Percentiles rank a stretch among this genome's conserved stretches.
These are phyloP conservation scores for Melampsora americana DNA, from an alignment of 1,284 basidiomycete species.

Conservation along the genomic window DNA sequence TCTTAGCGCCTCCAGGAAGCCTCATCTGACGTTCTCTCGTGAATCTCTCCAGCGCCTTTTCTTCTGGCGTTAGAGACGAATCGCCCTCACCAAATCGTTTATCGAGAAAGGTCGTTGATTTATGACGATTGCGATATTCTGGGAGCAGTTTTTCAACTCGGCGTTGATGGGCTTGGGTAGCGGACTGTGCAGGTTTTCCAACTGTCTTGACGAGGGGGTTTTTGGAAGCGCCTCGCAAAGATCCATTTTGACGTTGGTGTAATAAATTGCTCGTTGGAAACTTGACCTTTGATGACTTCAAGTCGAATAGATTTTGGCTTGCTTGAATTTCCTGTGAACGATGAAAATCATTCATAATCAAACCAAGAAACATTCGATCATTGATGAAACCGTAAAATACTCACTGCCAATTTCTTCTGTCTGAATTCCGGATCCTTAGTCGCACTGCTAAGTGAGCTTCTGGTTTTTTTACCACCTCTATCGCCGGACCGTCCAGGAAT, in stretches of 20 bases:
- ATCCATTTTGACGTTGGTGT: constrained; percentile 9
- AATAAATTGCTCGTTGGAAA: constrained; percentile 28
- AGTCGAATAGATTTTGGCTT: constrained; percentile 39
- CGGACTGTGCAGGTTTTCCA: constrained; percentile 34
- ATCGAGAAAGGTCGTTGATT: constrained; percentile 84
- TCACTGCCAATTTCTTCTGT: constrained; percentile 36
- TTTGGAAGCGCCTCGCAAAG: background rate
- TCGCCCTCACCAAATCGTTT: constrained; percentile 95
- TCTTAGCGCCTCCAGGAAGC: constrained; percentile 62
- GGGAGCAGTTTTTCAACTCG: constrained; percentile 70
- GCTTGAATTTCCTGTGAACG: constrained; percentile 36
- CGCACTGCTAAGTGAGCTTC: constrained; percentile 16
- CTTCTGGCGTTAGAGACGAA: constrained; percentile 82
- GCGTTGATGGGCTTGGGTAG: constrained; percentile 47
- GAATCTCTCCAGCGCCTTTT: constrained; percentile 95
- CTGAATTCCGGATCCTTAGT: constrained; percentile 42
- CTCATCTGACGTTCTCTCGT: constrained; percentile 77
- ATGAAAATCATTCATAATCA: background rate
- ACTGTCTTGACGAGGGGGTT: constrained; percentile 17
- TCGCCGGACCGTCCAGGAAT: background rate
- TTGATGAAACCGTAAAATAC: background rate
- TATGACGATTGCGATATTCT: constrained; percentile 70
- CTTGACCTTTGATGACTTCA: constrained; percentile 39
- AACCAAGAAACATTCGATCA: background rate
- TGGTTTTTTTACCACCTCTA: constrained; percentile 14